These are phyloP conservation scores for Funneliformis geosporum DNA, from an alignment of 192 early-diverging fungal genomes.

Conservation along the genomic window DNA sequence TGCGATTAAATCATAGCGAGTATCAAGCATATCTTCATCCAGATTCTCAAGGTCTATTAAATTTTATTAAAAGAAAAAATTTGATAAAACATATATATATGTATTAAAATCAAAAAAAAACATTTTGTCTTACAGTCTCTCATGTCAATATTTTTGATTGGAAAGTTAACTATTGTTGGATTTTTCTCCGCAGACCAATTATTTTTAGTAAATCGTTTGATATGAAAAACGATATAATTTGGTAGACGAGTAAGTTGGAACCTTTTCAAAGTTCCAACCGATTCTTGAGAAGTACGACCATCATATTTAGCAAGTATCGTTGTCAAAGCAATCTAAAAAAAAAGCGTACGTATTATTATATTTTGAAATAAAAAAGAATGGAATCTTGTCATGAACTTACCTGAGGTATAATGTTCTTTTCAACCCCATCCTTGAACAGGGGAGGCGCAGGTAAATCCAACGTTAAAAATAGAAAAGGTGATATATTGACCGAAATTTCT, in stretches of 20 bases:
- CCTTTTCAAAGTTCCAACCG: conserved; percentile 58
- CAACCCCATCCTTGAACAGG: conserved; percentile 82
- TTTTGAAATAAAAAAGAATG: not conserved
- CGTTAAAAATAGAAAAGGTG: conserved; percentile 85
- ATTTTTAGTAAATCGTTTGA: conserved; percentile 88
- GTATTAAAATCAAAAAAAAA: not conserved
- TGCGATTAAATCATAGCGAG: conserved; percentile 83
- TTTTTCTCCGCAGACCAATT: conserved; percentile 88
- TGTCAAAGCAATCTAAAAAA: conserved; percentile 64
- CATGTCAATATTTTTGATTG: conserved; percentile 85
- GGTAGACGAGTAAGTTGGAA: conserved; percentile 80
- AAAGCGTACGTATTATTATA: not conserved
- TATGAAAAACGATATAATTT: conserved; percentile 84
- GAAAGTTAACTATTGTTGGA: conserved; percentile 95
- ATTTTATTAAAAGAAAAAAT: not conserved
- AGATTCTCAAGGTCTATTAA: conserved; percentile 42
- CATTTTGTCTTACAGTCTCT: conserved; percentile 62
- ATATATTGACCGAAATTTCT: conserved; percentile 56
- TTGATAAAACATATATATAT: not conserved
- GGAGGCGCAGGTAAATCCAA: conserved; percentile 91
- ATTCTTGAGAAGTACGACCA: conserved; percentile 66
- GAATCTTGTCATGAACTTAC: conserved; percentile 31
- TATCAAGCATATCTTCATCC: conserved; percentile 44
- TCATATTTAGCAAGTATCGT: conserved; percentile 85
- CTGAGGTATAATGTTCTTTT: conserved; percentile 91